A percentile compares a stretch with the other conserved stretches of the same genome.
Conservation (phyloP, 805 yeast genomes). For the Zygosaccharomyces kombuchaensis region DNA sequence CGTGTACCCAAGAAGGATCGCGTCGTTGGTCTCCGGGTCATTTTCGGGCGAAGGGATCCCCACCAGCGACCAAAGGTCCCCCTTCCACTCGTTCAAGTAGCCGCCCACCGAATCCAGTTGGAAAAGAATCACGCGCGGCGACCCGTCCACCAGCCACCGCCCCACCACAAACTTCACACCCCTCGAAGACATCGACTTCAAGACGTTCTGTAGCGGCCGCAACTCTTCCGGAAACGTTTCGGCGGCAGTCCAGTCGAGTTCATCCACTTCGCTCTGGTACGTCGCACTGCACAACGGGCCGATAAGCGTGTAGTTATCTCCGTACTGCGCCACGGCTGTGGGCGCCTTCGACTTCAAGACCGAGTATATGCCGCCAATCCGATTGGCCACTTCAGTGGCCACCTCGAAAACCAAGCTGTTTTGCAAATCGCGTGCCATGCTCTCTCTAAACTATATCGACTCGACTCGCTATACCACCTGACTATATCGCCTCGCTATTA, state of each 20-base stretch:
- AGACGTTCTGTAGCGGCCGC: slow-evolving; percentile 38
- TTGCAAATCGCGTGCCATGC: slow-evolving; percentile 77
- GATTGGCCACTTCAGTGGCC: slow-evolving; percentile 96
- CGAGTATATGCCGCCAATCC: slow-evolving; percentile 97
- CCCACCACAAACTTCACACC: slow-evolving; percentile 86
- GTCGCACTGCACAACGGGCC: slow-evolving; percentile 79
- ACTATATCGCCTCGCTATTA: too few relatives aligned
- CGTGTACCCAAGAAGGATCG: slow-evolving; percentile 84
- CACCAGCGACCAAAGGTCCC: slow-evolving; percentile 84
- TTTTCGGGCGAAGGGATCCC: slow-evolving; percentile 92
- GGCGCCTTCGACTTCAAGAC: slow-evolving; percentile 96
- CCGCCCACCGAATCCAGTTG: slow-evolving; percentile 72
- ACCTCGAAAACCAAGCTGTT: slow-evolving; percentile 87
- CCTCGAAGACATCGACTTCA: slow-evolving; percentile 74
- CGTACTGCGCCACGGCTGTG: slow-evolving; percentile 89
- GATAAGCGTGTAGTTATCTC: slow-evolving; percentile 75
- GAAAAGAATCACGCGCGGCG: slow-evolving; percentile 87
- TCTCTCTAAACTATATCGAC: too few relatives aligned
- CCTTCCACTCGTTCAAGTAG: slow-evolving; percentile 85
- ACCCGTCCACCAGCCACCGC: slow-evolving; percentile 96
- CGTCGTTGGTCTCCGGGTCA: slow-evolving; percentile 86
- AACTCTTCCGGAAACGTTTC: slow-evolving; percentile 29
- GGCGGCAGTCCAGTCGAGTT: slow-evolving; percentile 53
- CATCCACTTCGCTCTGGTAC: slow-evolving; percentile 80
- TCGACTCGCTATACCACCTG: too few relatives aligned